A percentile compares a stretch with the other conserved stretches of the same genome.
These are phyloP conservation scores for Penicillium freii DNA, from an alignment of 2,329 filamentous ascomycete genomes.

Conservation along the genomic window DNA sequence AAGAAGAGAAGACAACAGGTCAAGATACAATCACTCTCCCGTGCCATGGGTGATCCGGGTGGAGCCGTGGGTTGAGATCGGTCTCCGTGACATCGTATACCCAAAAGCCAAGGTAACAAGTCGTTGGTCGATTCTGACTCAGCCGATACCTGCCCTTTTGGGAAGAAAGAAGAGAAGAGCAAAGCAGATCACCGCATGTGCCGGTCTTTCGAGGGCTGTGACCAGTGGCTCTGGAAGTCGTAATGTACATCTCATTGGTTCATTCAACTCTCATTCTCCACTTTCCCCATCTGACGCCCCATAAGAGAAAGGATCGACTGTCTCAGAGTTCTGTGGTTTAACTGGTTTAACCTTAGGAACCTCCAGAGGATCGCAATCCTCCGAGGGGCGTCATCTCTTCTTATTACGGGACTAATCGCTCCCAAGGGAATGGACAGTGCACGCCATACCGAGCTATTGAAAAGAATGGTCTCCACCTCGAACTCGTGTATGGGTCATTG, in stretches of 20 bases:
- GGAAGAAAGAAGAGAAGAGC: background rate
- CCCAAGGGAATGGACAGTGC: slow-evolving; percentile 2
- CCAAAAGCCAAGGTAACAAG: background rate
- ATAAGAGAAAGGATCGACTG: background rate
- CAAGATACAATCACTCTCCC: slow-evolving; percentile 17
- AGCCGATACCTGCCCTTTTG: background rate
- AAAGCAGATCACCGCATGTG: background rate
- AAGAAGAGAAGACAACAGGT: background rate
- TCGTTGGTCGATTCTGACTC: slow-evolving; percentile 3
- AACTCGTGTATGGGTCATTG: slow-evolving; percentile 4
- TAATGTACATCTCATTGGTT: background rate
- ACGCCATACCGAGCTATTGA: slow-evolving; percentile 8
- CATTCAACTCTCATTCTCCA: background rate
- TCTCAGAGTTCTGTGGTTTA: background rate
- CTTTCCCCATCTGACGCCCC: background rate
- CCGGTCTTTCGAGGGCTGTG: background rate
- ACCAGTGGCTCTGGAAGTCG: background rate
- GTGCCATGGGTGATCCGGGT: slow-evolving; percentile 22
- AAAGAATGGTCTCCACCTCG: background rate
- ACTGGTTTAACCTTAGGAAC: background rate
- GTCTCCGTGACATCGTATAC: slow-evolving; percentile 14
- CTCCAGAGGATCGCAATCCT: background rate
- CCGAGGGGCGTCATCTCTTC: slow-evolving; percentile 2
- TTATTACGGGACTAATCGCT: background rate
- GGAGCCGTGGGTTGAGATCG: slow-evolving; percentile 18